These are phyloP conservation scores for Lolium perenne DNA, from an alignment of 176 grass and related monocot genomes.

Conservation along the genomic window DNA sequence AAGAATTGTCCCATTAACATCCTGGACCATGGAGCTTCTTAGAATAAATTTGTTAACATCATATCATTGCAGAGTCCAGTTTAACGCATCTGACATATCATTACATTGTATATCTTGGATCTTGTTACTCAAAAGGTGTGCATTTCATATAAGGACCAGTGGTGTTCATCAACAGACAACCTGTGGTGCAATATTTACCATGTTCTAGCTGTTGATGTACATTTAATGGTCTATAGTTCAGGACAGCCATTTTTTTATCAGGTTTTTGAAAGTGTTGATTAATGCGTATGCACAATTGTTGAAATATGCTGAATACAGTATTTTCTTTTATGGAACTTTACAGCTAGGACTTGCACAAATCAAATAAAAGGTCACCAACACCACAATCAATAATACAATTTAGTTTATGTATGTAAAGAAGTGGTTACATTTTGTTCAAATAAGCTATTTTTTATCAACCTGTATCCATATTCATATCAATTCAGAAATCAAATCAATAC, in stretches of 20 bases:
- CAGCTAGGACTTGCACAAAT: neutral
- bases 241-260: neutral
- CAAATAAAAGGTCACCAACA: neutral
- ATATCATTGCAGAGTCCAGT: neutral
- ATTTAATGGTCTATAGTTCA: slow-evolving; percentile 3
- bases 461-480: slow-evolving; percentile 20
- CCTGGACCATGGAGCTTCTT: neutral
- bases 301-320: slow-evolving; percentile 29
- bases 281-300: neutral
- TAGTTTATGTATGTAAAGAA: neutral
- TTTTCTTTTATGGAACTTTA: neutral
- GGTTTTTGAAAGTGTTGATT: neutral
- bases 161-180: slow-evolving; percentile 6
- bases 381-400: neutral
- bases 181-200: neutral
- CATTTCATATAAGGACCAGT: slow-evolving; percentile 13
- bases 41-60: neutral
- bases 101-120: neutral
- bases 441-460: neutral
- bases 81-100: neutral
- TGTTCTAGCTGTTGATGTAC: slow-evolving; percentile 13
- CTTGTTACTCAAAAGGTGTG: slow-evolving; percentile 6
- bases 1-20: neutral
- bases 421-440: neutral
- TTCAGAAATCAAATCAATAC: neutral